phyloP scores from a whole-genome alignment of 495 filamentous ascomycete species.

The Niebla homalea region DNA sequence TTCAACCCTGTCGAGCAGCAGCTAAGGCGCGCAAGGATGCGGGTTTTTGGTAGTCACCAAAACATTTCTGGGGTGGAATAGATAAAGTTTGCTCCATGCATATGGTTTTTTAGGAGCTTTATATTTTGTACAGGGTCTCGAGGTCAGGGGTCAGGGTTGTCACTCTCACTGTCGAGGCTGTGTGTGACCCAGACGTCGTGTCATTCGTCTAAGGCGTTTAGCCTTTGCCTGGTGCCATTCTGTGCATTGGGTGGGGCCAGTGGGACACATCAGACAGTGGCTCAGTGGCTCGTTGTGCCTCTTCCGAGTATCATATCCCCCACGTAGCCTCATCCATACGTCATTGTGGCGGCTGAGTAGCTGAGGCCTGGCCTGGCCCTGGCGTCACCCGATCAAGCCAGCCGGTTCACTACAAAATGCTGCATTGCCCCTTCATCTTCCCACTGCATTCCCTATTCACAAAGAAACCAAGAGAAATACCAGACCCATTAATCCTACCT shows the following conservation, averaged over 20 bases:
- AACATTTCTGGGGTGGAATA: not conserved
- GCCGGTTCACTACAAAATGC: not conserved
- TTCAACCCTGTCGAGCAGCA: not conserved
- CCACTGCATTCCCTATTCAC: not conserved
- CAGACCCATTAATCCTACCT: constrained; percentile 12
- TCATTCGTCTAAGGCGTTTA: not conserved
- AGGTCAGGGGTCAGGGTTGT: too few relatives aligned
- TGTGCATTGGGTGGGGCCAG: not conserved
- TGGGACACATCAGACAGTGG: not conserved
- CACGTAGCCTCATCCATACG: too few relatives aligned
- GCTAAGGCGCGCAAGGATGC: too few relatives aligned
- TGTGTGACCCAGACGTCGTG: not conserved
- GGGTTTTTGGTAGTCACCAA: too few relatives aligned
- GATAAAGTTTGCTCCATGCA: not conserved
- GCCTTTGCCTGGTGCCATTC: not conserved
- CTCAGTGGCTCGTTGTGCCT: not conserved
- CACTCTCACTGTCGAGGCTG: too few relatives aligned
- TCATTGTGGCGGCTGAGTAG: not conserved
- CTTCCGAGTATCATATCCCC: not conserved
- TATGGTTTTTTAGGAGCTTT: too few relatives aligned
- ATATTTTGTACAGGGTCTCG: too few relatives aligned
- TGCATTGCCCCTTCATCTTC: not conserved
- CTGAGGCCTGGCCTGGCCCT: too few relatives aligned
- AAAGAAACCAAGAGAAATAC: not conserved
- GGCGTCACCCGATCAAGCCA: not conserved